Evolutionary conservation across 805 yeast genomes (phyloP), one percentile per base, ranked within the genome.

Genomic region (Henningerozyma blattae): DNA sequence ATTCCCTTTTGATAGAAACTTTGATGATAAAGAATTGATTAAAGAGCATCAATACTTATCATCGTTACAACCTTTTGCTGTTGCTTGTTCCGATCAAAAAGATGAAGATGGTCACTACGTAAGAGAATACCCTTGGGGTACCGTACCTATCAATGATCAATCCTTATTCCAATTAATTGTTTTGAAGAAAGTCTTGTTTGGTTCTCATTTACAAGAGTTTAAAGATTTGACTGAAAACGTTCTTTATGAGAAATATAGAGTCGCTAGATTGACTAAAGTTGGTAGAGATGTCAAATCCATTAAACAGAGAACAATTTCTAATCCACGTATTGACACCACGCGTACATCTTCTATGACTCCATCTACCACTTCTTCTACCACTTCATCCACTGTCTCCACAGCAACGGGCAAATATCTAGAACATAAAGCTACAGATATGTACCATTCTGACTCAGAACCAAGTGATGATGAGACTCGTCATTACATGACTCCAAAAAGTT

Each of bases 201-300:
- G 91, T 6, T 72, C 87, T n/a, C 94, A 84, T 52, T 62, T 82
- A 43, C 80, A 76, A 51, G 91, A 81, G 48, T 72, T 81, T 49
- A 80, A 81, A 58, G 93, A 82, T 48, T 63, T 80, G 38, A 83
- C 93, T 18, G 85, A 79, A 46, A 82, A 75, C 45, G 65, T 75
- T 56, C 58, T 80, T 34, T 81, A 81, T 56, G 93, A 81, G 51
- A 75, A 77, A 37, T 81, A 80, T 53, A 72, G 94, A 60, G 77
- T 89, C 15, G 87, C 79, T 50, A 68, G 80, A 46, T 64, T 82
- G 45, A 20, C 10, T 20, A 20, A 20, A 20, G 10, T 20, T 20
- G 22, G 22, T 20, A 20, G 10, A 20, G 22, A 20, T 20, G 22
- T 20, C 22, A 20, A 20, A 7, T 7, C 10, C 10, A 20, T 20